phyloP scores from a whole-genome alignment of 2,329 filamentous ascomycete species.

The Colletotrichum phormii region DNA sequence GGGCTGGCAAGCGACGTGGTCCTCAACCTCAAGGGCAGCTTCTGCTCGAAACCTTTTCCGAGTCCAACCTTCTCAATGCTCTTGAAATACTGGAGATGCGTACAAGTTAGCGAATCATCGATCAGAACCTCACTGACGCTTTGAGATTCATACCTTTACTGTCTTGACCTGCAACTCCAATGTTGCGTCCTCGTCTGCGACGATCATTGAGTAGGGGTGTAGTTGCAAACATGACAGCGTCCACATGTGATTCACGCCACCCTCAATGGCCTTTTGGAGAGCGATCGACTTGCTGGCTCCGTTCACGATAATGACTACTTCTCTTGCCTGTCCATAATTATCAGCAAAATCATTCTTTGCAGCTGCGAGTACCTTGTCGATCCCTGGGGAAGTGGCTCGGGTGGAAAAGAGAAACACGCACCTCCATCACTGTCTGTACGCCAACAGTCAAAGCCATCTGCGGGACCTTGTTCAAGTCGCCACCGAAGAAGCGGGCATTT shows the following conservation, averaged over 20 bases:
- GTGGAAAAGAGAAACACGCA: slow-evolving; percentile 60
- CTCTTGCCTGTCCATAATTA: slow-evolving; percentile 74
- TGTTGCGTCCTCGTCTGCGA: slow-evolving; percentile 79
- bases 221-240: slow-evolving; percentile 79
- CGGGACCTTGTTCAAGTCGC: slow-evolving; percentile 38
- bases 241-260: slow-evolving; percentile 84
- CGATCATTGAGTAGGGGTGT: slow-evolving; percentile 78
- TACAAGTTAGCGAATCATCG: not conserved
- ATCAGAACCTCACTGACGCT: not conserved
- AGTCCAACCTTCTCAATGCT: slow-evolving; percentile 68
- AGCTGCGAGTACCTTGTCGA: slow-evolving; percentile 63
- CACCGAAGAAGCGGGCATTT: slow-evolving; percentile 72
- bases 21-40: slow-evolving; percentile 47
- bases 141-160: slow-evolving; percentile 55
- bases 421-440: slow-evolving; percentile 49
- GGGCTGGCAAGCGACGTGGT: slow-evolving; percentile 35
- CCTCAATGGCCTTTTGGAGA: slow-evolving; percentile 78
- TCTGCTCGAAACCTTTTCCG: slow-evolving; percentile 57
- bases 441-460: slow-evolving; percentile 45
- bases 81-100: slow-evolving; percentile 57
- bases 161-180: slow-evolving; percentile 74
- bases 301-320: slow-evolving; percentile 80
- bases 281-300: slow-evolving; percentile 80
- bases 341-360: slow-evolving; percentile 69
- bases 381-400: slow-evolving; percentile 38